phyloP scores from a whole-genome alignment of 2,329 filamentous ascomycete species.

The Aspergillus novofumigatus region DNA sequence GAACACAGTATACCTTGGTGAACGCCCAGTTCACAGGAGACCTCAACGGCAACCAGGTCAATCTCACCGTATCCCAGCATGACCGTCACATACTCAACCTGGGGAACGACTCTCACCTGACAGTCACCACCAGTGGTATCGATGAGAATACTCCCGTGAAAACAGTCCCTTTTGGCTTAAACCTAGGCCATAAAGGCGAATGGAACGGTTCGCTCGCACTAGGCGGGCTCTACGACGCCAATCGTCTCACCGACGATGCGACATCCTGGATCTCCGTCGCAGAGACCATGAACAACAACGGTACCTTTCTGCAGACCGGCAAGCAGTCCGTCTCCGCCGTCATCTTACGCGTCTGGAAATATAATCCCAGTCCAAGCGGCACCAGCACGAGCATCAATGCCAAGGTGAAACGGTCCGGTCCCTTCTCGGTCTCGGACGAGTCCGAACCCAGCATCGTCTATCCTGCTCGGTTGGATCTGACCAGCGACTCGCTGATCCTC shows the following conservation, averaged over 20 bases:
- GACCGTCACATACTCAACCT: background rate
- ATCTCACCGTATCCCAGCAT: background rate
- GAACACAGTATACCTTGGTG: background rate
- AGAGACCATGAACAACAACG: constrained; percentile 1
- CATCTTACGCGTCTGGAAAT: background rate
- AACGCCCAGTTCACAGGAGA: background rate
- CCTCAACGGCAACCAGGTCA: background rate
- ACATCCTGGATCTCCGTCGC: constrained; percentile 2
- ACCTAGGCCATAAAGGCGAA: background rate
- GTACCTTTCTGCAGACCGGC: background rate
- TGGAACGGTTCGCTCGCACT: constrained; percentile 3
- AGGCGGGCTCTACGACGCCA: constrained; percentile 5
- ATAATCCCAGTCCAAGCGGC: background rate
- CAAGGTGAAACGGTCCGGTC: background rate
- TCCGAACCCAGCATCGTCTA: background rate
- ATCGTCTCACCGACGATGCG: constrained; percentile 3
- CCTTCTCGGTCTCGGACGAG: background rate
- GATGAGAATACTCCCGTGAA: background rate
- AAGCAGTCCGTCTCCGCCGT: background rate
- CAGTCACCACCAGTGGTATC: background rate
- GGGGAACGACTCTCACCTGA: background rate
- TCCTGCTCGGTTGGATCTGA: background rate
- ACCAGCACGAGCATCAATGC: background rate
- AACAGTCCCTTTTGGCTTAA: constrained; percentile 1
- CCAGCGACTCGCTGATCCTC: background rate